Evolutionary conservation across 192 early-diverging fungal genomes (phyloP), one percentile per base, ranked within the genome.

Genomic region (Martensiomyces pterosporus): DNA sequence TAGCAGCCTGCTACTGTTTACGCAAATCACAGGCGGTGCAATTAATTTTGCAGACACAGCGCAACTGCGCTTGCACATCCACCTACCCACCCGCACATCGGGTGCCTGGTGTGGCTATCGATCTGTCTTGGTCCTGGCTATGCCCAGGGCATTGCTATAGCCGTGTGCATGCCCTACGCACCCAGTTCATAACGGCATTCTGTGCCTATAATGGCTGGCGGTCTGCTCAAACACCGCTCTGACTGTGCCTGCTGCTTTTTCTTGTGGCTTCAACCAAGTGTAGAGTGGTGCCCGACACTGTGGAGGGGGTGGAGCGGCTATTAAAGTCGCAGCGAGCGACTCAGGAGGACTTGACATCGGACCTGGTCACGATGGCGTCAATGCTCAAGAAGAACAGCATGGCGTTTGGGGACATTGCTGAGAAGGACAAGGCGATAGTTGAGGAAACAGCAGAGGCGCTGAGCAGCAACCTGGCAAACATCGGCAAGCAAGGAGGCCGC

Each of bases 351-450:
- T 42, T 75, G 52, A 64, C 72, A 3, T 38, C 32, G 4, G 72
- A 75, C 41, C 54, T 75, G 55, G 48, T 49, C 23, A 49, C 49
- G 17, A 68, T 75, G 72, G 60, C 72, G 6, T 49, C 47, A 16
- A 54, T 55, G 9, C 54, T 75, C 25, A 75, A 75, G 34, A 55
- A 51, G 16, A 75, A 75, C 53, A 75, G 54, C 44, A 19, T 54
- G 24, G 72, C 65, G 4, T 64, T 75, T 24, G 61, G 72, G 45
- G 57, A 56, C n/a, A 43, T 75, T 35, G 22, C 68, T 10, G 61
- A 64, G 32, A 41, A 50, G 39, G 72, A 75, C 72, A 64, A 60
- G 43, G 47, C 24, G n/a, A 52, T 63, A n/a, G 36, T 75, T 10
- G 52, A 68, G 0, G 60, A 68, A 26, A 60, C 72, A 1, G 21